These are phyloP conservation scores for Fraxinus platypoda DNA, from an alignment of 305 asterid genomes.

Conservation along the genomic window DNA sequence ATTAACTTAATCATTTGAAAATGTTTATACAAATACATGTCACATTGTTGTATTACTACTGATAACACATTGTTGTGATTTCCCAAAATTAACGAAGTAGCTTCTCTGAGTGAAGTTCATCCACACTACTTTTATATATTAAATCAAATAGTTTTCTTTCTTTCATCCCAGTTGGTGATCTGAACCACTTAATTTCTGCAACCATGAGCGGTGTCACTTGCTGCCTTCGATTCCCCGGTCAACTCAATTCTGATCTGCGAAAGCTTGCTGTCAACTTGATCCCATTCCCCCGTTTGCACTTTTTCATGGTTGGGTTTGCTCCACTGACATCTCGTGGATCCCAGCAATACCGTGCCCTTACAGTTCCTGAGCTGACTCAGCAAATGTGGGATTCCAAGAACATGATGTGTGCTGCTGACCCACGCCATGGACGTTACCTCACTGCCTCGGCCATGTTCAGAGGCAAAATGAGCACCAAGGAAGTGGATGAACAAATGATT, in stretches of 20 bases:
- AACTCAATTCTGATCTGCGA: slow-evolving; percentile 28
- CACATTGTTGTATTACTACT: no score
- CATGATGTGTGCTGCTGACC: slow-evolving; percentile 31
- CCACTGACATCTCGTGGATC: slow-evolving; percentile 29
- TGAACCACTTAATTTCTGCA: slow-evolving; percentile 30
- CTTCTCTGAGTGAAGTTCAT: background rate
- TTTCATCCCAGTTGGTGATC: slow-evolving; percentile 24
- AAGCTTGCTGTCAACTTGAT: slow-evolving; percentile 29
- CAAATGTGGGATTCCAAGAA: slow-evolving; percentile 31
- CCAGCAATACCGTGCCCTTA: slow-evolving; percentile 24
- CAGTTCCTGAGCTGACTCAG: slow-evolving; percentile 28
- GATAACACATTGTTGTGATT: background rate
- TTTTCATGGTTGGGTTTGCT: slow-evolving; percentile 28
- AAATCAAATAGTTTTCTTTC: background rate
- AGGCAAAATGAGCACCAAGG: slow-evolving; percentile 30
- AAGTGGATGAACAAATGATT: slow-evolving; percentile 29
- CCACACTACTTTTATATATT: background rate
- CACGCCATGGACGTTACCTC: slow-evolving; percentile 29
- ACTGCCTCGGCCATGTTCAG: slow-evolving; percentile 32
- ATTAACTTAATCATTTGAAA: background rate
- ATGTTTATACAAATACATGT: background rate
- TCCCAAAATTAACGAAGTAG: background rate
- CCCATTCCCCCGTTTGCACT: slow-evolving; percentile 26
- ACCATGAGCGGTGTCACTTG: slow-evolving; percentile 33
- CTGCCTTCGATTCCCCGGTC: slow-evolving; percentile 31